These are phyloP conservation scores for Tanacetum coccineum DNA, from an alignment of 129 eudicot genomes.

Conservation along the genomic window DNA sequence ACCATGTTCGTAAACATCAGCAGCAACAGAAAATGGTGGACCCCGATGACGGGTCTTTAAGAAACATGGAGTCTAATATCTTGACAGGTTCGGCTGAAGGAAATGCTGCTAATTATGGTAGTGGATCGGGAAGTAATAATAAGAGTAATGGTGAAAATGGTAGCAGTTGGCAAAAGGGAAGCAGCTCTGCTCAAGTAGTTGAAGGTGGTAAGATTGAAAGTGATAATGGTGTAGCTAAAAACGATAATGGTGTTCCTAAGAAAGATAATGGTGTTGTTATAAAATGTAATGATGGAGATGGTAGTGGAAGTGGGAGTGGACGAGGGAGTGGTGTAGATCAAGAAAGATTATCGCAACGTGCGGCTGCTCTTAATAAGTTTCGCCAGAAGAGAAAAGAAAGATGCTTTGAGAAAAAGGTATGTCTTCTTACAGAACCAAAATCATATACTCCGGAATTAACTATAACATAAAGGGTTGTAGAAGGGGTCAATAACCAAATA, in stretches of 20 bases:
- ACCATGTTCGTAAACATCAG: slow-evolving; percentile 38
- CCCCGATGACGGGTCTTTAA: slow-evolving; percentile 33
- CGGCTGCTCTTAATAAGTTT: slow-evolving; percentile 64
- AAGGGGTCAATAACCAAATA: neutral
- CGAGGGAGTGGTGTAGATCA: slow-evolving; percentile 29
- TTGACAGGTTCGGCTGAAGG: slow-evolving; percentile 43
- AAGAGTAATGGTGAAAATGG: slow-evolving; percentile 57
- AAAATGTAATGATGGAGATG: slow-evolving; percentile 30
- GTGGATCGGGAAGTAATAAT: slow-evolving; percentile 67
- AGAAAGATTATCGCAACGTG: slow-evolving; percentile 37
- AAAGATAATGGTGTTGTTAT: slow-evolving; percentile 4
- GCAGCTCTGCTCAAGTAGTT: slow-evolving; percentile 32
- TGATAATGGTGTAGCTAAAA: slow-evolving; percentile 36
- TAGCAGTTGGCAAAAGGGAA: slow-evolving; percentile 36
- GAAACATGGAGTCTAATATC: slow-evolving; percentile 32
- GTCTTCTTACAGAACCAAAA: slow-evolving; percentile 3
- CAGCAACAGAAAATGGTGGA: slow-evolving; percentile 37
- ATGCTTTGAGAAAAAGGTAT: slow-evolving; percentile 84
- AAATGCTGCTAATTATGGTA: slow-evolving; percentile 57
- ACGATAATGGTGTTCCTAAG: slow-evolving; percentile 35
- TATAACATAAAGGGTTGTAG: too few species aligned
- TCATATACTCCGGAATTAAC: too few species aligned
- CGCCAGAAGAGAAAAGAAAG: slow-evolving; percentile 66
- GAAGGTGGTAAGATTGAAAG: slow-evolving; percentile 34
- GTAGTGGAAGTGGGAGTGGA: slow-evolving; percentile 48